Base-by-base conservation (phyloP, 2,329 filamentous ascomycete genomes). In the Lachnum nothofagi region DNA sequence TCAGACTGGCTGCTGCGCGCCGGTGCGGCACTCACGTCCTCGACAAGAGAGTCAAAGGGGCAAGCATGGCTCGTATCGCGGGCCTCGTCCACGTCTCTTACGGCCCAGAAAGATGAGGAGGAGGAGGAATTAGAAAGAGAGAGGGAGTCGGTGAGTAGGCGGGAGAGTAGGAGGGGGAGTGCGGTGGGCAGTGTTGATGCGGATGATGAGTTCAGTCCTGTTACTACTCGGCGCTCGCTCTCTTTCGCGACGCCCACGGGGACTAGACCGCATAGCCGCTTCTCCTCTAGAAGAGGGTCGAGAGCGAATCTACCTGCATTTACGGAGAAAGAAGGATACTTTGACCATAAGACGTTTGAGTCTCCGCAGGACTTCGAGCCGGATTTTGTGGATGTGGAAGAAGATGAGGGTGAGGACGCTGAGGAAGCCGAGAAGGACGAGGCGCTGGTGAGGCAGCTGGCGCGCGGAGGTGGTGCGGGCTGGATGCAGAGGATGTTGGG, bases 11-110 rank as follows among this genome's bases (percentile, higher is more conserved):
- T 86, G 39, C 70, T 83, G 20, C 75, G 82, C 24, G 76, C 81
- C 0, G 82, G 82, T 40, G 80, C 80, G 5, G 63, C 83, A 40
- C 77, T 86, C 57, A 77, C 77, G 48, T 76, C 74, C 44, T 79
- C 82, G 62, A 72, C 81, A 16, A 72, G 82, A 48, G 83, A 86
- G 62, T 82, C 72, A 60, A 86, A 86, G 66, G 83, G 83, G 12
- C 82, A 86, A 65, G 70, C 77, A 12, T 87, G 83, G 83, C 74
- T 87, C 17, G 71, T 79, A n/a, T 79, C 80, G 20, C 74, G 80
- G 40, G 79, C 77, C 46, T 83, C 80, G 62, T 83, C 81, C 1
- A 85, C 80, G 7, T 83, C 77, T 60, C 71, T 85, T 16, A 68
- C 74, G 0, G 77, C 72, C 20, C 65, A 75, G 61, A 70, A 67